These are phyloP conservation scores for Fagopyrum homotropicum DNA, from an alignment of 148 eudicot species.

Conservation along the genomic window DNA sequence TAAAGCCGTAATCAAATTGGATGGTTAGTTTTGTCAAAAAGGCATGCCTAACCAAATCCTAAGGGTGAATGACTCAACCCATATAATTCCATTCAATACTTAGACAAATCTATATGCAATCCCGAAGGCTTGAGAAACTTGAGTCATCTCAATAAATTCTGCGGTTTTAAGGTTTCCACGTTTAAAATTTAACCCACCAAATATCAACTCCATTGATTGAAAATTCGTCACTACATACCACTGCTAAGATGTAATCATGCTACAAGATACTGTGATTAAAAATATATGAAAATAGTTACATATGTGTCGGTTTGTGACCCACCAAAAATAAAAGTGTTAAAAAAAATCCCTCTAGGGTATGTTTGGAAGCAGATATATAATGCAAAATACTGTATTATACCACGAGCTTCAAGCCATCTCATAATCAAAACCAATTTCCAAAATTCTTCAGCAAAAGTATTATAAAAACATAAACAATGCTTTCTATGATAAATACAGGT, in stretches of 20 bases:
- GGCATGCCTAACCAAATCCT: background rate
- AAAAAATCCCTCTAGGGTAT: background rate
- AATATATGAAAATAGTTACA: background rate
- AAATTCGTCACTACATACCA: background rate
- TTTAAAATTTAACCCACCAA: background rate
- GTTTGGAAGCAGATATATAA: too few species aligned
- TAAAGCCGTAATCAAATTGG: background rate
- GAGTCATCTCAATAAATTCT: background rate
- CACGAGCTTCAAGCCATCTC: background rate
- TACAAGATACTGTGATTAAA: background rate
- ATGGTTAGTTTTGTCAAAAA: conserved; percentile 4
- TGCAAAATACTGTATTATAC: background rate
- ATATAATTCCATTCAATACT: background rate
- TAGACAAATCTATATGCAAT: background rate
- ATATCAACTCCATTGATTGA: background rate
- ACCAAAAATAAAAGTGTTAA: background rate
- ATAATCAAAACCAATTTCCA: background rate
- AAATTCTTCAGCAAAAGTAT: background rate
- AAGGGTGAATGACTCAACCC: background rate
- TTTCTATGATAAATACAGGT: background rate
- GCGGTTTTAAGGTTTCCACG: background rate
- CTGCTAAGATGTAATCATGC: too few species aligned
- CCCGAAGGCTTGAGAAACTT: background rate
- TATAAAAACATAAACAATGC: background rate
- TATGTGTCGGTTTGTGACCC: background rate